Evolutionary conservation across 768 basidiomycete genomes (phyloP), one percentile per base, ranked within the genome.

Genomic region (Boletales sp.): DNA sequence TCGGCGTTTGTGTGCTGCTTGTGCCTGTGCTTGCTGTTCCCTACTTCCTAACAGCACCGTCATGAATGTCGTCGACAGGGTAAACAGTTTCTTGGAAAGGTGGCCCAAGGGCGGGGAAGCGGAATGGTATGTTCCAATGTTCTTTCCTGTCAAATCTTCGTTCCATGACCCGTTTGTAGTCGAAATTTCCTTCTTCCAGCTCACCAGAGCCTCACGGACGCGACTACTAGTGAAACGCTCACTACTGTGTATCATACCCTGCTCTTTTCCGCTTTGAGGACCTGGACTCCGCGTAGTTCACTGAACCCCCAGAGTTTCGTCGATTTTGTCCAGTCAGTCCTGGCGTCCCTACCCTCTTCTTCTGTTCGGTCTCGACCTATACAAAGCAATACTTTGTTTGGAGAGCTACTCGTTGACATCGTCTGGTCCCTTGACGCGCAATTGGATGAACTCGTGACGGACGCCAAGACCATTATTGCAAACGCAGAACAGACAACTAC

Each of bases 371-470:
- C 66, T 15, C 54, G 57, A 35, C 67, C 72, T 41, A 71, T 75
- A 11, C 67, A 74, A 8, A 73, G 76, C 53, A 70, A 68, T 4
- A 53, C 69, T 1, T 57, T 74, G 1, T 81, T 91, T 49, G 84
- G 84, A 11, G 88, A 90, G 57, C 66, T 81, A 41, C 71, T 93
- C 3, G 78, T 94, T 18, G 91, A 94, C 63, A 75, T 87, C 59
- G 74, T 90, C 40, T 94, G 91, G 91, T 78, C 88, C 17, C 65
- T 88, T 40, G 91, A 93, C 68, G 74, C 80, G 34, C 81, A 86
- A 55, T 66, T 92, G 51, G 90, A 93, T 50, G 89, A 90, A 59
- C 66, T 83, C 28, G 56, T 85, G 33, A 64, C 67, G 13, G 86
- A 89, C 56, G 75, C 76, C 40, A 81, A 79, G 63, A 51, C 62